Conservation (phyloP, 75 land plant species). For the Selaginella moellendorffii region DNA sequence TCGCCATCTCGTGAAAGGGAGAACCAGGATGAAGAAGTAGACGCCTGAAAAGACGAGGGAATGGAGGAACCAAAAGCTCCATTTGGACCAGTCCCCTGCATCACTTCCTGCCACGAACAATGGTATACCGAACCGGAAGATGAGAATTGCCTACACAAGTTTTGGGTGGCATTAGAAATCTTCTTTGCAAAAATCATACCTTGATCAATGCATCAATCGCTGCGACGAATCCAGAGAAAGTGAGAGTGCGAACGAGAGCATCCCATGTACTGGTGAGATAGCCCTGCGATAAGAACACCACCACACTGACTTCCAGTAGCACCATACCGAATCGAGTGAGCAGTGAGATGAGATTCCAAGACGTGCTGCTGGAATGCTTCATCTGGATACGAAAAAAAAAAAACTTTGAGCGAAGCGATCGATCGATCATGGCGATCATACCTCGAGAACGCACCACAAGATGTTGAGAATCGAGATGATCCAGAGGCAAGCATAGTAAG, state of each 20-base stretch:
- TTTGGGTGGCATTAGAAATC: conserved; percentile 6
- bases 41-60: conserved; percentile 42
- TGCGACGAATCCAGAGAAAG: conserved; percentile 57
- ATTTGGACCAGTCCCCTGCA: conserved; percentile 34
- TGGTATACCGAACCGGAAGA: conserved; percentile 68
- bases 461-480: conserved; percentile 58
- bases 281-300: conserved; percentile 73
- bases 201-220: conserved; percentile 50
- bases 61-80: conserved; percentile 77
- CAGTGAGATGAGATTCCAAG: conserved; percentile 66
- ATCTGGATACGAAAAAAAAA: conserved; percentile 11
- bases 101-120: conserved; percentile 43
- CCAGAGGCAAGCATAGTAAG: conserved; percentile 78
- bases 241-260: conserved; percentile 49
- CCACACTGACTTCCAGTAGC: conserved; percentile 60
- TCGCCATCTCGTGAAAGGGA: conserved; percentile 76
- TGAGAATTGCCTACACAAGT: conserved; percentile 41
- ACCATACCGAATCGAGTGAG: conserved; percentile 64
- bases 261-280: conserved; percentile 64
- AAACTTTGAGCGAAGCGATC: background rate
- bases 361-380: conserved; percentile 20
- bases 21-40: conserved; percentile 48
- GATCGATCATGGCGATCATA: conserved; percentile 3
- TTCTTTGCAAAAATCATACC: conserved; percentile 21
- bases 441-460: conserved; percentile 73